Base-by-base conservation (phyloP, 83 land plant species). In the Thuja plicata region DNA sequence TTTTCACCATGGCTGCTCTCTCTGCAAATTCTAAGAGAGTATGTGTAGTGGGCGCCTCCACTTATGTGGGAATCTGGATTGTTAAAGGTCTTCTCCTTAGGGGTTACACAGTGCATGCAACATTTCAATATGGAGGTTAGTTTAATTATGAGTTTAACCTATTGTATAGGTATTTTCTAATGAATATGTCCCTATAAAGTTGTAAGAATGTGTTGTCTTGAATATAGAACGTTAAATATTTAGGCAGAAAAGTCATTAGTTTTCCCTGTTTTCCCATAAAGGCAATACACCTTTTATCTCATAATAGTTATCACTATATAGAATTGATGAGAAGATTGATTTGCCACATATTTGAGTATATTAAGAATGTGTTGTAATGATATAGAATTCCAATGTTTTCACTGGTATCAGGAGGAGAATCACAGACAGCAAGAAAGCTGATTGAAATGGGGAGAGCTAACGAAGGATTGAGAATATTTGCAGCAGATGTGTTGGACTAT, bases 401-500 rank as follows among this genome's bases (percentile, higher is more conserved):
- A 27, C n/a, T 54, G 19, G 74, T 35, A 76, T 13, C 79, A 76
- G 79, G 16, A 76, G 38, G 79, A 35, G 79, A 76, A 76, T 12
- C 38, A 10, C 5, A 76, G 40, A 76, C 79, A 34, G 19, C 79
- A 34, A 76, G 38, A 35, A 76, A 16, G 38, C 19, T 76, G 5
- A 35, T 76, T 76, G 79, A 76, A 76, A 34, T 76, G 35, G 40
- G 40, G 17, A 76, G 88, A 70, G 90, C 90, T 9, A 82, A 80
- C 30, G 79, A 62, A 24, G 82, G 87, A 24, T 88, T 92, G 76
- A 62, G 90, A 73, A 88, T 92, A 3, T 90, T 94, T 82, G 45
- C 70, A n/a, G 94, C 91, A 13, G 96, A 96, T 88, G 66, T 94
- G 87, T 86, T 96, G 87, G 96, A 94, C 89, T 96, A 96, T 74